Evolutionary conservation across 2,329 filamentous ascomycete genomes (phyloP).

Genomic region (Trichophyton simii): DNA sequence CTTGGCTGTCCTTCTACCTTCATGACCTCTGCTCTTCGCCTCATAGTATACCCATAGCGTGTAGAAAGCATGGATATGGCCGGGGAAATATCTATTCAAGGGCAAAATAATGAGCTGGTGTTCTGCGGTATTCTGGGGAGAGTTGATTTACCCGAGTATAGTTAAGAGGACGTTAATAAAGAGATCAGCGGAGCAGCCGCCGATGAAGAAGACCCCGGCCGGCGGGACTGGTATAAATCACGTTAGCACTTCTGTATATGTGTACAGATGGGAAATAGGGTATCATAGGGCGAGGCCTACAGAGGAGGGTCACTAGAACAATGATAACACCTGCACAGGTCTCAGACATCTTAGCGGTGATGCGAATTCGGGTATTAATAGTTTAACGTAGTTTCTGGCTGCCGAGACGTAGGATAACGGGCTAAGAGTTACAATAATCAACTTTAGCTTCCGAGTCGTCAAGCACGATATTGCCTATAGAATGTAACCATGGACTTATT

Average conservation of each 20-base stretch:
- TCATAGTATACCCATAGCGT: slow-evolving; percentile 73
- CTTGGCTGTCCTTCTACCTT: slow-evolving; percentile 13
- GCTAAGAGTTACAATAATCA: too few relatives aligned
- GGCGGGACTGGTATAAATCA: slow-evolving; percentile 46
- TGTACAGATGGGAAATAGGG: background rate
- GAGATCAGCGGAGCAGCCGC: slow-evolving; percentile 53
- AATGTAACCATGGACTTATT: too few relatives aligned
- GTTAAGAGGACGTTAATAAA: slow-evolving; percentile 57
- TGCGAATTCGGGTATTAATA: background rate
- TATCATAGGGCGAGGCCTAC: slow-evolving; percentile 18
- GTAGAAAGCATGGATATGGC: slow-evolving; percentile 71
- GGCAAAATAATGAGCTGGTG: background rate
- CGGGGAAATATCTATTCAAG: slow-evolving; percentile 52
- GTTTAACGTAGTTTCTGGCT: background rate
- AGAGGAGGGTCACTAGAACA: slow-evolving; percentile 36
- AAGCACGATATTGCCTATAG: too few relatives aligned
- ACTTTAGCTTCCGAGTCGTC: too few relatives aligned
- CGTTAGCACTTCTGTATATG: background rate
- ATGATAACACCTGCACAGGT: slow-evolving; percentile 30
- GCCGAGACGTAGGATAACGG: too few relatives aligned
- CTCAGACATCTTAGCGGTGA: slow-evolving; percentile 14
- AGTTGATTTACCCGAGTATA: slow-evolving; percentile 43
- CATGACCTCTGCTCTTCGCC: slow-evolving; percentile 33
- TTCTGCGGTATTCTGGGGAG: slow-evolving; percentile 4
- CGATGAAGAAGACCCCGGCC: slow-evolving; percentile 50